These are phyloP conservation scores for Baorangia bicolor DNA, from an alignment of 768 basidiomycete species.

Conservation along the genomic window DNA sequence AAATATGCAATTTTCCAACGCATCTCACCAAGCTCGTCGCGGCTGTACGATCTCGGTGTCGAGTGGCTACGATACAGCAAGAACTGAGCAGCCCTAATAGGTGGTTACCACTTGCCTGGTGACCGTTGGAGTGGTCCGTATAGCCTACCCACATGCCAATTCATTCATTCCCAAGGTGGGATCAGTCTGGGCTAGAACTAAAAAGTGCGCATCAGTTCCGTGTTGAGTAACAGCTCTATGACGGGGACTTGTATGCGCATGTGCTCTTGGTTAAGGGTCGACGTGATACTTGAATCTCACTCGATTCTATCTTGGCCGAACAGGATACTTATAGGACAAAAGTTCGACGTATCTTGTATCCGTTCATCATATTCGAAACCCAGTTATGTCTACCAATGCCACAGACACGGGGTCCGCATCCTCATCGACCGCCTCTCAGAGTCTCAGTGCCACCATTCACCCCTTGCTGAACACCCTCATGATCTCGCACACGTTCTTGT, in stretches of 20 bases:
- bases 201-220: no score
- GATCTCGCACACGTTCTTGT: conserved; percentile 23
- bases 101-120: not conserved
- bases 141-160: not conserved
- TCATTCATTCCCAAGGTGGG: not conserved
- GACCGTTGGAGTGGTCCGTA: no score
- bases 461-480: conserved; percentile 20
- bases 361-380: not conserved
- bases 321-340: not conserved
- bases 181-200: not conserved
- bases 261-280: no score
- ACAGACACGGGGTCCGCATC: not conserved
- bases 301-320: no score
- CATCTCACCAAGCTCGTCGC: no score
- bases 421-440: not conserved
- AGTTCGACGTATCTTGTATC: not conserved
- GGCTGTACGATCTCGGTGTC: no score
- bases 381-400: conserved; percentile 1
- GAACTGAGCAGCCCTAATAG: no score
- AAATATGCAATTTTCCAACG: no score
- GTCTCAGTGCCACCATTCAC: conserved; percentile 2
- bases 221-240: no score
- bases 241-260: not conserved
- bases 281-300: no score
- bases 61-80: no score